These are phyloP conservation scores for Taxillus chinensis DNA, from an alignment of 164 flowering plant genomes.

Conservation along the genomic window DNA sequence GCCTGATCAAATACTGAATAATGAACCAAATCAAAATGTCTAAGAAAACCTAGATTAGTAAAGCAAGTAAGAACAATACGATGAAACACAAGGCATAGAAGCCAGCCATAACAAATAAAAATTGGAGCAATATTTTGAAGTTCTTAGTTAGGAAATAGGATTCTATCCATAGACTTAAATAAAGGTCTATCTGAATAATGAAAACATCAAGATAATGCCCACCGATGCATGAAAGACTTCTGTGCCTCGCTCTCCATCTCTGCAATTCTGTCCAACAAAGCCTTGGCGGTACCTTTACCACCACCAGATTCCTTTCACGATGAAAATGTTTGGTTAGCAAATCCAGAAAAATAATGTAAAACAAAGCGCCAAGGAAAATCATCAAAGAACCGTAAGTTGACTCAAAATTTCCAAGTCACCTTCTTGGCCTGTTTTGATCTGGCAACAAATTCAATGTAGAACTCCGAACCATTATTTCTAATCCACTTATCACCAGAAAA, in stretches of 20 bases:
- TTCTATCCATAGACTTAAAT: background rate
- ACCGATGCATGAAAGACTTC: constrained; percentile 98
- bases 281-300: constrained; percentile 85
- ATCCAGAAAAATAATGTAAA: constrained; percentile 1
- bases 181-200: background rate
- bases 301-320: constrained; percentile 56
- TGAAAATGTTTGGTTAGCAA: constrained; percentile 7
- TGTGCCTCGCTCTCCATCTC: constrained; percentile 82
- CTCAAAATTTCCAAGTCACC: constrained; percentile 22
- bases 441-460: constrained; percentile 52
- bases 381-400: too few relatives aligned
- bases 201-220: constrained; percentile 14
- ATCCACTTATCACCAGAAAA: constrained; percentile 69
- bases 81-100: background rate
- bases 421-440: constrained; percentile 36
- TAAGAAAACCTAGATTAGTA: background rate
- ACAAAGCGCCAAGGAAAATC: background rate
- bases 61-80: background rate
- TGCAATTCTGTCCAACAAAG: constrained; percentile 69
- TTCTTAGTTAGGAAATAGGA: background rate
- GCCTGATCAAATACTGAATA: background rate
- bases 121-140: too few relatives aligned
- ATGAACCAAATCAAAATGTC: background rate
- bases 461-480: constrained; percentile 68
- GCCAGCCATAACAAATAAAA: too few relatives aligned